A percentile compares a stretch with the other conserved stretches of the same genome.
Conservation (phyloP, 192 early-diverging fungal genomes). For the Piromyces finnis region DNA sequence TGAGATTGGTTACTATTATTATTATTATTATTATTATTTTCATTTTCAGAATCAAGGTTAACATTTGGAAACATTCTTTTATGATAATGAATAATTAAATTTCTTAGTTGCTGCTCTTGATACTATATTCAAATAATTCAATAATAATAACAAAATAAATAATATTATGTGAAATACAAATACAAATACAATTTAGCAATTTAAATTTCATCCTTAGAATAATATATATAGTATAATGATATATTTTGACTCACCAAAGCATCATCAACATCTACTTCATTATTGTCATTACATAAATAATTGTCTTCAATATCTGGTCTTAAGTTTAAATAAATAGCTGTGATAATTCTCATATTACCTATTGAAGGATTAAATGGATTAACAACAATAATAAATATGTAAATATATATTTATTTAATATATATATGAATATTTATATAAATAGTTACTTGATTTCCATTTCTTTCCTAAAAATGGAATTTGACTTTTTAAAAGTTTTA, state of each 20-base stretch:
- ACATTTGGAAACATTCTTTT: neutral
- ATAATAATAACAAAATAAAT: too few species aligned
- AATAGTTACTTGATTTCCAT: slow-evolving; percentile 45
- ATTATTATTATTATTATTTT: neutral
- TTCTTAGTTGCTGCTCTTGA: neutral
- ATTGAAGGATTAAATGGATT: too few species aligned
- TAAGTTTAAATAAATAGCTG: slow-evolving; percentile 48
- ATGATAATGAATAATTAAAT: neutral
- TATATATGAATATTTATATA: too few species aligned
- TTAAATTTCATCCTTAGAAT: too few species aligned
- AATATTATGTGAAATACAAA: too few species aligned
- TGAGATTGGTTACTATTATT: neutral
- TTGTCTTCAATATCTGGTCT: slow-evolving; percentile 45
- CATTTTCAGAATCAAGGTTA: neutral
- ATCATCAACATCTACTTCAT: slow-evolving; percentile 51
- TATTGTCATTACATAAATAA: slow-evolving; percentile 49
- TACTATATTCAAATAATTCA: too few species aligned
- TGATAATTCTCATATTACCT: slow-evolving; percentile 67
- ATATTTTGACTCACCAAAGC: slow-evolving; percentile 23
- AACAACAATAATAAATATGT: too few species aligned
- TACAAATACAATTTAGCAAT: too few species aligned
- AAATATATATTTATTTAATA: too few species aligned
- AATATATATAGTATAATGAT: too few species aligned
- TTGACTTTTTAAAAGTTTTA: slow-evolving; percentile 68
- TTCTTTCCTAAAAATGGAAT: slow-evolving; percentile 59